A percentile compares a stretch with the other conserved stretches of the same genome.
phyloP scores from a whole-genome alignment of 768 basidiomycete species.

The Panellus pusillus region DNA sequence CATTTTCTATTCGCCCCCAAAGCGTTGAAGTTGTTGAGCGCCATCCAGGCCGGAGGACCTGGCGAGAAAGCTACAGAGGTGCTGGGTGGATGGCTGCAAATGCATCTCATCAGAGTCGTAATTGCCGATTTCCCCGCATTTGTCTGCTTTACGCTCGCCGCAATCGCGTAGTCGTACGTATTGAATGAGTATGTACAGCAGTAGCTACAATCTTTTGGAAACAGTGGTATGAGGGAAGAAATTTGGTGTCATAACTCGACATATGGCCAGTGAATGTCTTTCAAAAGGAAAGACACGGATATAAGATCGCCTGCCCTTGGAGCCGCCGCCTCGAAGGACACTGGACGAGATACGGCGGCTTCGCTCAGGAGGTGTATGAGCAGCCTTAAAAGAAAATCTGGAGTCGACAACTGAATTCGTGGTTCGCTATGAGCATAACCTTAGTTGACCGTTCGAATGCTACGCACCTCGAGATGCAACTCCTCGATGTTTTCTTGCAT shows the following conservation, averaged over 20 bases:
- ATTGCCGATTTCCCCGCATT: background rate
- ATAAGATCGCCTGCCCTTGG: slow-evolving; percentile 8
- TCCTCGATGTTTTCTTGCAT: slow-evolving; percentile 17
- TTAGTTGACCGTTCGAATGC: background rate
- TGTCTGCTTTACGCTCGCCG: slow-evolving; percentile 3
- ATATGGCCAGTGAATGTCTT: background rate
- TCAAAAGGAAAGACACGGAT: slow-evolving; percentile 15
- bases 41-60: background rate
- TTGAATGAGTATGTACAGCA: slow-evolving; percentile 2
- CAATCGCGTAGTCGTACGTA: background rate
- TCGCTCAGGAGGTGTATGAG: slow-evolving; percentile 8
- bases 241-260: background rate
- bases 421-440: background rate
- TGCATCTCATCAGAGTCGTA: background rate
- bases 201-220: background rate
- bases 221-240: too few relatives aligned
- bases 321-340: slow-evolving; percentile 12
- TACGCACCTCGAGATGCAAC: slow-evolving; percentile 1
- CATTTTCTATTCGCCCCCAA: background rate
- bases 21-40: background rate
- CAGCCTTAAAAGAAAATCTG: background rate
- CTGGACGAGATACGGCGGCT: slow-evolving; percentile 5
- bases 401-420: background rate
- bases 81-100: slow-evolving; percentile 1
- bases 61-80: background rate